A percentile compares a stretch with the other conserved stretches of the same genome.
Conservation (phyloP, 2,329 filamentous ascomycete genomes). For the Trichocomaceae sp. region DNA sequence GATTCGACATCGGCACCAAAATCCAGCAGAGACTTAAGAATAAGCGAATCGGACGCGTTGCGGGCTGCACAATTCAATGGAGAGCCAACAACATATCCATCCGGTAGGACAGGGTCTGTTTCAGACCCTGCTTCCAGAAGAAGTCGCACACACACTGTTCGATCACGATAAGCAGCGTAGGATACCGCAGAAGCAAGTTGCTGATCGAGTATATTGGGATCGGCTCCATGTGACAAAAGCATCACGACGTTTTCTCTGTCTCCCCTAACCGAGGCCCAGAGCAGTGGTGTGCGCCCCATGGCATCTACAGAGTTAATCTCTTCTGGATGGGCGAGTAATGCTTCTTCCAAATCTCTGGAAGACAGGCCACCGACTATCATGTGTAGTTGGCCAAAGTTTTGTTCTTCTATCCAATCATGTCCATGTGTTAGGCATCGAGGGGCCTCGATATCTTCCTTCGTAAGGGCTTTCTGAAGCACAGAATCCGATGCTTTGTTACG, state of each 20-base stretch:
- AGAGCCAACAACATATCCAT: background rate
- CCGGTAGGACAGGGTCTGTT: background rate
- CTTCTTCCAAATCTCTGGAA: background rate
- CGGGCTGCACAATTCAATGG: background rate
- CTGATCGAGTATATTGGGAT: background rate
- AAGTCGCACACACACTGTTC: background rate
- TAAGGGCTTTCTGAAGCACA: background rate
- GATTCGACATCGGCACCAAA: background rate
- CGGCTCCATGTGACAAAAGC: background rate
- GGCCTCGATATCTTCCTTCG: background rate
- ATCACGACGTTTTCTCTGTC: background rate
- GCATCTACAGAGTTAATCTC: background rate
- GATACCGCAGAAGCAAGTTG: background rate
- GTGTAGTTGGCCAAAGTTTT: background rate
- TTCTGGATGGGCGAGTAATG: background rate
- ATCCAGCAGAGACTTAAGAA: background rate
- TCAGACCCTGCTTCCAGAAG: background rate
- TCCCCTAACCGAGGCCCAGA: background rate
- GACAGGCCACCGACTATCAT: background rate
- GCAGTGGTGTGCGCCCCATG: background rate
- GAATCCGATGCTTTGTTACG: background rate
- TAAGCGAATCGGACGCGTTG: background rate
- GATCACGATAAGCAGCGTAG: background rate
- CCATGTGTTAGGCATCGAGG: background rate
- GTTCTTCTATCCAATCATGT: background rate